Conservation (phyloP, 495 filamentous ascomycete genomes). For the Hyaloscypha bicolor region DNA sequence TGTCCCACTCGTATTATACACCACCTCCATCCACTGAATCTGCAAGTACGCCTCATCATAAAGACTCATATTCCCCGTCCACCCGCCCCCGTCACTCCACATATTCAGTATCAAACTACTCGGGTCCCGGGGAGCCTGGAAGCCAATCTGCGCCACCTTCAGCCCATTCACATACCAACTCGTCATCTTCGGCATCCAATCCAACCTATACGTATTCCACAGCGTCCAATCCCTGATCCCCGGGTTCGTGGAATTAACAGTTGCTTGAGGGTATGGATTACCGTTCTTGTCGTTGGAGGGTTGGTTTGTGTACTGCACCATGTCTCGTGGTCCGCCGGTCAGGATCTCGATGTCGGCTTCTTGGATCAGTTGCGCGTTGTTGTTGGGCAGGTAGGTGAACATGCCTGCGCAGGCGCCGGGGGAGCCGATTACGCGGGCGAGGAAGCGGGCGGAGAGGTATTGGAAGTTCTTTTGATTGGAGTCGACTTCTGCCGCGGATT, state of each 20-base stretch:
- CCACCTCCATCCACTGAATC: constrained; percentile 74
- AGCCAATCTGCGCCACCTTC: constrained; percentile 59
- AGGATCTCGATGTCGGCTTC: constrained; percentile 81
- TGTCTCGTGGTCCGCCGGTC: constrained; percentile 56
- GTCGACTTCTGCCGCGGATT: constrained; percentile 68
- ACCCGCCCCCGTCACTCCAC: constrained; percentile 75
- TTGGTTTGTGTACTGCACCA: constrained; percentile 75
- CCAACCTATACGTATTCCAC: constrained; percentile 73
- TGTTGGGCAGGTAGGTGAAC: constrained; percentile 60
- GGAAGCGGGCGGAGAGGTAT: constrained; percentile 64
- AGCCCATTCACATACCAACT: constrained; percentile 68
- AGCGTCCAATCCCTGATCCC: constrained; percentile 55
- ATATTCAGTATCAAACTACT: constrained; percentile 69
- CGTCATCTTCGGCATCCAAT: constrained; percentile 65
- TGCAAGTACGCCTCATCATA: constrained; percentile 63
- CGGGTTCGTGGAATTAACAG: constrained; percentile 49
- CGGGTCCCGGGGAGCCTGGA: constrained; percentile 61
- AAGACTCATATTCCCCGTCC: constrained; percentile 71
- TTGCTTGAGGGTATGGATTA: constrained; percentile 47
- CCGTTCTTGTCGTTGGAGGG: constrained; percentile 50
- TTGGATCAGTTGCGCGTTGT: constrained; percentile 52
- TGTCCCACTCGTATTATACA: constrained; percentile 59
- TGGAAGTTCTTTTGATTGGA: constrained; percentile 54
- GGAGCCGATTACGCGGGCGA: constrained; percentile 52
- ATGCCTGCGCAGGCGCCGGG: constrained; percentile 68